Conservation (phyloP, 768 basidiomycete species). For the Rubroboletus satanas region DNA sequence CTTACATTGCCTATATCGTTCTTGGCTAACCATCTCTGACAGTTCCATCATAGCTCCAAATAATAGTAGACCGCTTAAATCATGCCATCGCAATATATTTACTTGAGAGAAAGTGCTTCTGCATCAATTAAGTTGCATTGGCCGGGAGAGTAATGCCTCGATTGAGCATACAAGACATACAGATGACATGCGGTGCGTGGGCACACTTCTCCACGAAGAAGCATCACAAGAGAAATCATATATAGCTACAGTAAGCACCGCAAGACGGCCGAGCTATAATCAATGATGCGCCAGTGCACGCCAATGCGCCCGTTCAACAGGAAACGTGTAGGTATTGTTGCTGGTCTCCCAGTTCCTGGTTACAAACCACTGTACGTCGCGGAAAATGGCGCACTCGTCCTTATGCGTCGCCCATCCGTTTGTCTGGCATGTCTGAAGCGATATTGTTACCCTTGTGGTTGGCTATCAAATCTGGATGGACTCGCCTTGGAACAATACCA, state of each 20-base stretch:
- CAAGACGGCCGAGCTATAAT: constrained; percentile 1
- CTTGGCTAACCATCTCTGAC: constrained; percentile 4
- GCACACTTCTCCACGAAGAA: not conserved
- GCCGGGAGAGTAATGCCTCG: not conserved
- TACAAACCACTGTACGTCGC: constrained; percentile 30
- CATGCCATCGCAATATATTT: constrained; percentile 9
- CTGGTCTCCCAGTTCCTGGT: constrained; percentile 27
- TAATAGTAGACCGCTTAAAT: constrained; percentile 16
- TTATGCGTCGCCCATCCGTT: constrained; percentile 23
- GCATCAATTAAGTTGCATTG: constrained; percentile 1
- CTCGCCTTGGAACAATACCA: constrained; percentile 31
- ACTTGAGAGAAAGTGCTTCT: not conserved
- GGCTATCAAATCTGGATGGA: not conserved
- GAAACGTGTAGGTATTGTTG: constrained; percentile 16
- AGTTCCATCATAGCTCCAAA: constrained; percentile 32
- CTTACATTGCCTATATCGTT: not conserved
- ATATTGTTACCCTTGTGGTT: constrained; percentile 3
- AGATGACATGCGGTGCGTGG: constrained; percentile 1
- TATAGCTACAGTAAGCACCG: not conserved
- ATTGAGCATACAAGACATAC: constrained; percentile 1
- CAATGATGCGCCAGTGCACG: constrained; percentile 9
- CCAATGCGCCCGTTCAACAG: constrained; percentile 14
- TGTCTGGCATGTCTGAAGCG: constrained; percentile 21
- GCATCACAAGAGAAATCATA: not conserved
- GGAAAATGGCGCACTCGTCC: constrained; percentile 20